These are phyloP conservation scores for Mollisiaceae sp. DNA, from an alignment of 2,329 filamentous ascomycete genomes.

Conservation along the genomic window DNA sequence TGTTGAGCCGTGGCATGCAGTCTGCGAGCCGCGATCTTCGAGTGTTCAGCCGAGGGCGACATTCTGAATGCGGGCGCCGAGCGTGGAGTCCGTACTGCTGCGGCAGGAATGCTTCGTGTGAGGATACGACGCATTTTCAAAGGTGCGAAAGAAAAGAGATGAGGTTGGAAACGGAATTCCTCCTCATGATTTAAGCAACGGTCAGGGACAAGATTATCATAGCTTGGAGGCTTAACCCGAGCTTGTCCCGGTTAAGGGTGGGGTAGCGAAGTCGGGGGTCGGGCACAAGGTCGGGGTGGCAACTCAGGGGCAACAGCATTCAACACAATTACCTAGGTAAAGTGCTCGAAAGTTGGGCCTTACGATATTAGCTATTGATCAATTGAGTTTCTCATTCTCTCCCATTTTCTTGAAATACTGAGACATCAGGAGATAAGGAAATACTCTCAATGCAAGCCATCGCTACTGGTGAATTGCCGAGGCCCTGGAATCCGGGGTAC, in stretches of 20 bases:
- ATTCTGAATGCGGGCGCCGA: slow-evolving; percentile 38
- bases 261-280: neutral
- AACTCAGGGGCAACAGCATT: neutral
- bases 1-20: slow-evolving; percentile 63
- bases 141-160: neutral
- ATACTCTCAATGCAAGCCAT: neutral
- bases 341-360: neutral
- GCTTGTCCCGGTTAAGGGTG: neutral
- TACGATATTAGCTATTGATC: neutral
- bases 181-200: neutral
- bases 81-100: slow-evolving; percentile 33
- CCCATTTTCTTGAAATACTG: neutral
- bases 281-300: slow-evolving; percentile 1
- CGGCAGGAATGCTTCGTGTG: slow-evolving; percentile 37
- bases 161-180: neutral
- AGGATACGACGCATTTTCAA: slow-evolving; percentile 41
- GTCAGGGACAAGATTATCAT: slow-evolving; percentile 9
- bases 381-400: neutral
- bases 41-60: slow-evolving; percentile 34
- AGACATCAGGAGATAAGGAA: neutral
- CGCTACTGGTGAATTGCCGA: neutral
- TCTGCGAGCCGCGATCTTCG: slow-evolving; percentile 52
- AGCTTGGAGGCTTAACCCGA: neutral
- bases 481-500: neutral
- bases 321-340: neutral